Conservation (phyloP, 2,329 filamentous ascomycete genomes). For the Colletotrichum sublineola region DNA sequence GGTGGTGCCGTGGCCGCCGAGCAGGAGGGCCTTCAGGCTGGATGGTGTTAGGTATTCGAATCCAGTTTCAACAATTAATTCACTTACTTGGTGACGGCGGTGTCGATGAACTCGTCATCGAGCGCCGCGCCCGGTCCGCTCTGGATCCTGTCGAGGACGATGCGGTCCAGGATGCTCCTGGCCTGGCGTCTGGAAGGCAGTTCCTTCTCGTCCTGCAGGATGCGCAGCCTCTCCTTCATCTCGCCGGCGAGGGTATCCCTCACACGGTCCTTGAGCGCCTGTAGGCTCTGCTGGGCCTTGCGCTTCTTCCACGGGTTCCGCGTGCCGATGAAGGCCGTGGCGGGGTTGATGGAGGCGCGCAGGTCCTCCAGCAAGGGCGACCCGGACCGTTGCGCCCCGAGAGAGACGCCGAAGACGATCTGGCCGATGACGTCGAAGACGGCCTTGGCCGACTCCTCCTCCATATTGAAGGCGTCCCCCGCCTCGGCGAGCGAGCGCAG, state of each 20-base stretch:
- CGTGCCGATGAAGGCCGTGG: slow-evolving; percentile 30
- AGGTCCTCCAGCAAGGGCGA: slow-evolving; percentile 43
- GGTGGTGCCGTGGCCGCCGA: slow-evolving; percentile 48
- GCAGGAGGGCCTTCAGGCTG: slow-evolving; percentile 46
- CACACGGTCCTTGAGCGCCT: slow-evolving; percentile 29
- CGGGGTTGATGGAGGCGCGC: slow-evolving; percentile 34
- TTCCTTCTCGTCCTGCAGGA: slow-evolving; percentile 42
- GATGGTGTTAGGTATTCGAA: slow-evolving; percentile 1
- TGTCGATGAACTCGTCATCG: slow-evolving; percentile 44
- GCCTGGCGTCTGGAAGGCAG: slow-evolving; percentile 40
- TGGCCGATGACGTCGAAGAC: slow-evolving; percentile 47
- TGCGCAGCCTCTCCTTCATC: slow-evolving; percentile 29
- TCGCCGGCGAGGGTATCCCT: slow-evolving; percentile 22
- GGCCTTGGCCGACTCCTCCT: slow-evolving; percentile 44
- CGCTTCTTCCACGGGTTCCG: slow-evolving; percentile 37
- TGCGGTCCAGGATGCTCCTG: slow-evolving; percentile 45
- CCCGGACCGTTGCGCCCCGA: slow-evolving; percentile 44
- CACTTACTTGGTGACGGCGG: slow-evolving; percentile 41
- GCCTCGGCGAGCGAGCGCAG: slow-evolving; percentile 37
- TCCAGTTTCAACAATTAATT: neutral
- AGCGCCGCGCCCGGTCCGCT: slow-evolving; percentile 29
- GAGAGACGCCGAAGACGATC: slow-evolving; percentile 43
- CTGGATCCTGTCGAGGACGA: slow-evolving; percentile 45
- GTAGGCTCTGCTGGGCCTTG: slow-evolving; percentile 22
- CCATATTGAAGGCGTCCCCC: slow-evolving; percentile 44